phyloP scores from a whole-genome alignment of 108 stramenopile genomes.

The Fistulifera pelliculosa region DNA sequence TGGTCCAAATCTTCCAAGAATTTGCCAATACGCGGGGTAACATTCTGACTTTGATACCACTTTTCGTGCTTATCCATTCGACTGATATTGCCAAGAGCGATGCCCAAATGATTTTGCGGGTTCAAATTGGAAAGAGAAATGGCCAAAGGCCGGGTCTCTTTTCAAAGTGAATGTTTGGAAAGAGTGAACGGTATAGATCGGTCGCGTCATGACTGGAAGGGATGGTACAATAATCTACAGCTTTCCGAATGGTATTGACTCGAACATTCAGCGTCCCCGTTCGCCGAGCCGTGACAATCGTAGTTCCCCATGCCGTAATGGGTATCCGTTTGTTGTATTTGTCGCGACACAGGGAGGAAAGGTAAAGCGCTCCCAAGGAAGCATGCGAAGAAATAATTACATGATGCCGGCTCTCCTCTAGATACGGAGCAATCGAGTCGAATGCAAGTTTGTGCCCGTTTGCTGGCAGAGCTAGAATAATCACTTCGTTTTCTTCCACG shows the following conservation, averaged over 20 bases:
- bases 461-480: conserved; percentile 46
- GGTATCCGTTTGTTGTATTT: conserved; percentile 27
- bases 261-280: conserved; percentile 35
- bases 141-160: conserved; percentile 44
- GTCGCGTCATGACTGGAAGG: conserved; percentile 14
- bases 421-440: conserved; percentile 38
- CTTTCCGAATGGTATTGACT: conserved; percentile 41
- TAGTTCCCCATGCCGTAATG: conserved; percentile 61
- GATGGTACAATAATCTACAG: conserved; percentile 47
- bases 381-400: conserved; percentile 60
- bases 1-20: conserved; percentile 48
- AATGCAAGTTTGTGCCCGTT: conserved; percentile 54
- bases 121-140: conserved; percentile 62
- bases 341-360: conserved; percentile 17
- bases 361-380: conserved; percentile 54
- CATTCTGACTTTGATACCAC: conserved; percentile 52
- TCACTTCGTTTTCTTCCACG: conserved; percentile 34
- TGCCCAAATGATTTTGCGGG: conserved; percentile 60
- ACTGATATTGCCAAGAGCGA: conserved; percentile 53
- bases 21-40: conserved; percentile 49
- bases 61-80: conserved; percentile 60
- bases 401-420: conserved; percentile 23
- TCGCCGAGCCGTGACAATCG: conserved; percentile 48
- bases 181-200: conserved; percentile 27
- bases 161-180: conserved; percentile 31